Evolutionary conservation across 2,329 filamentous ascomycete genomes (phyloP).

Genomic region (Fusarium subtropicale): DNA sequence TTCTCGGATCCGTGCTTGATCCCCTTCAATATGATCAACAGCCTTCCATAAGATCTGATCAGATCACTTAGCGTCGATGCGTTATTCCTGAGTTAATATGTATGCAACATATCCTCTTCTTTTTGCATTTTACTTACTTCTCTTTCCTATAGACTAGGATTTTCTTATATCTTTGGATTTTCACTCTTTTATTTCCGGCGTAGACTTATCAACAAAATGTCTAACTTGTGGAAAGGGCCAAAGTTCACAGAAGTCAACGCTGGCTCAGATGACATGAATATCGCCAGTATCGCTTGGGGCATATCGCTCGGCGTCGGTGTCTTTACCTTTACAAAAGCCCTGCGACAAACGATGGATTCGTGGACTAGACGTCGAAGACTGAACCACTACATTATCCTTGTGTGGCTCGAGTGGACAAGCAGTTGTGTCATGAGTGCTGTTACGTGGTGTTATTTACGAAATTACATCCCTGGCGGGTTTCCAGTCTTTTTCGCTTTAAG

Average conservation of each 20-base stretch:
- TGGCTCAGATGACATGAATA: conserved; percentile 43
- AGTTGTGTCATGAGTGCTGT: conserved; percentile 46
- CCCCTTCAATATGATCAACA: conserved; percentile 11
- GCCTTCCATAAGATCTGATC: conserved; percentile 9
- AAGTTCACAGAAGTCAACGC: conserved; percentile 27
- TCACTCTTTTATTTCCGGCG: not conserved
- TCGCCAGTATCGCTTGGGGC: conserved; percentile 47
- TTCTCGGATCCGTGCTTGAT: conserved; percentile 28
- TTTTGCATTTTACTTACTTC: not conserved
- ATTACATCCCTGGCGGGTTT: conserved; percentile 44
- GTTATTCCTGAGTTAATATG: conserved; percentile 34
- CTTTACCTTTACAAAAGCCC: conserved; percentile 43
- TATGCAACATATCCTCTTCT: conserved; percentile 1
- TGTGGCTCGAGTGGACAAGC: conserved; percentile 44
- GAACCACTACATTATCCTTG: conserved; percentile 42
- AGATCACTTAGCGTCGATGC: conserved; percentile 25
- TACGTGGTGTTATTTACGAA: conserved; percentile 44
- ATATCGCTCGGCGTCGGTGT: conserved; percentile 45
- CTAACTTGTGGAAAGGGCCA: conserved; percentile 33
- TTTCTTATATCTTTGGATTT: not conserved
- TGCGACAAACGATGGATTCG: conserved; percentile 41
- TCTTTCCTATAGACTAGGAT: not conserved
- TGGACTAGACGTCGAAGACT: conserved; percentile 40
- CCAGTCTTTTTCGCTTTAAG: conserved; percentile 42
- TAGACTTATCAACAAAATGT: conserved; percentile 23